A percentile compares a stretch with the other conserved stretches of the same genome.
Conservation (phyloP, 768 basidiomycete genomes). For the Dendrothele bispora region DNA sequence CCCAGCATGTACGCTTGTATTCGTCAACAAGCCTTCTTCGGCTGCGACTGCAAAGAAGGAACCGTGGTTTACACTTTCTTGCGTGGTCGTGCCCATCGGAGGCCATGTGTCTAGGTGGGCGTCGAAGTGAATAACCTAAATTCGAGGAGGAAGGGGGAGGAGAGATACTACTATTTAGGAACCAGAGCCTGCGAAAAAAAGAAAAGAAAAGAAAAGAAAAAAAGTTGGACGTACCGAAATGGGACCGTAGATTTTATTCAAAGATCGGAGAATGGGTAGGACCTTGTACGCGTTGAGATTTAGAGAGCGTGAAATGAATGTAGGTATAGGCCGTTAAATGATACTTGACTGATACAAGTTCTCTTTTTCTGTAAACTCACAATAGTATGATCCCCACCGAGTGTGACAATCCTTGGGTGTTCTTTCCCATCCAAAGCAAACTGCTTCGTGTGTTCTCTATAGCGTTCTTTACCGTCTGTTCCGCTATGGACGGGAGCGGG, state of each 20-base stretch:
- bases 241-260: slow-evolving; percentile 67
- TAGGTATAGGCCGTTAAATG: no score
- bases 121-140: slow-evolving; percentile 72
- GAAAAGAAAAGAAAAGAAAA: no score
- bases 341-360: no score
- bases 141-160: no score
- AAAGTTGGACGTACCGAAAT: no score
- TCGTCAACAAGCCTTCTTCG: slow-evolving; percentile 58
- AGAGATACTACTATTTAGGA: no score
- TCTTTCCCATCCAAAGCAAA: slow-evolving; percentile 54
- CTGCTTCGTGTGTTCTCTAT: slow-evolving; percentile 23
- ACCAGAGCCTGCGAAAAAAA: no score
- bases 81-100: slow-evolving; percentile 36
- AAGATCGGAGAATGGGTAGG: slow-evolving; percentile 64
- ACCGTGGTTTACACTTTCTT: slow-evolving; percentile 61
- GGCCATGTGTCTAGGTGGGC: slow-evolving; percentile 62
- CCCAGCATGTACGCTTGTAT: slow-evolving; percentile 70
- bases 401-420: slow-evolving; percentile 62
- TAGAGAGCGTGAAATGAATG: no score
- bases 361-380: no score
- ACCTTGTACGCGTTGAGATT: slow-evolving; percentile 33
- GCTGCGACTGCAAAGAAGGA: slow-evolving; percentile 66
- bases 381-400: slow-evolving; percentile 76
- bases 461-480: slow-evolving; percentile 13
- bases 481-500: slow-evolving; percentile 36